Evolutionary conservation across 768 basidiomycete species (phyloP).

Genomic region (Tricholoma terreum): DNA sequence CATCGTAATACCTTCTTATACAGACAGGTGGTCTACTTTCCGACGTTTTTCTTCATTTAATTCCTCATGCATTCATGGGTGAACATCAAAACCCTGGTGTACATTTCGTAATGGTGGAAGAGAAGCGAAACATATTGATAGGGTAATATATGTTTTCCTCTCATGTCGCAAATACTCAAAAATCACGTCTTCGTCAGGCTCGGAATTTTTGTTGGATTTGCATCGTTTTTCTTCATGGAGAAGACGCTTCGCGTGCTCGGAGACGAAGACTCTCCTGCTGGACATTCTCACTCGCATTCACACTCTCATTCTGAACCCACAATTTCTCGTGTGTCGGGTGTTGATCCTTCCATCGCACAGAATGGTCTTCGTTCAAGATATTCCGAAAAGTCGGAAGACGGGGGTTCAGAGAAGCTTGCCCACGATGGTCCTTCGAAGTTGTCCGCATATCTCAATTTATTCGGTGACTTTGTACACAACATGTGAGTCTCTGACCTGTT

Average conservation of each 20-base stretch:
- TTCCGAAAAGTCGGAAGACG: conserved; percentile 25
- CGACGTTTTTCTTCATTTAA: conserved; percentile 88
- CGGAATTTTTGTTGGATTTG: conserved; percentile 83
- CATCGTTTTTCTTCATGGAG: conserved; percentile 91
- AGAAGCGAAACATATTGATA: conserved; percentile 86
- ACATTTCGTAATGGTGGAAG: conserved; percentile 81
- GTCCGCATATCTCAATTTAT: conserved; percentile 89
- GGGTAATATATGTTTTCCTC: conserved; percentile 49
- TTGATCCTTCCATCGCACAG: conserved; percentile 34
- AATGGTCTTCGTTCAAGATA: conserved; percentile 53
- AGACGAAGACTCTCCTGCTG: conserved; percentile 50
- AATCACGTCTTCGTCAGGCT: conserved; percentile 40
- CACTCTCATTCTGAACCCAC: conserved; percentile 40
- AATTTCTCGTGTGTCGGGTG: conserved; percentile 44
- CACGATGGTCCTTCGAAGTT: conserved; percentile 68
- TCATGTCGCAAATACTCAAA: not conserved
- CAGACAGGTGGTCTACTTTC: conserved; percentile 89
- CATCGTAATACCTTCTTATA: conserved; percentile 4
- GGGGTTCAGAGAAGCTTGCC: conserved; percentile 17
- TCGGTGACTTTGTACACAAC: conserved; percentile 93
- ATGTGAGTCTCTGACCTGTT: conserved; percentile 51
- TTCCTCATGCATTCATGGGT: conserved; percentile 91
- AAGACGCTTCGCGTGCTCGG: conserved; percentile 83
- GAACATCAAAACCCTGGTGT: conserved; percentile 73
- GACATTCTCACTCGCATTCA: conserved; percentile 62